Evolutionary conservation across 2,329 filamentous ascomycete species (phyloP).

Genomic region (Trichoderma sp.): DNA sequence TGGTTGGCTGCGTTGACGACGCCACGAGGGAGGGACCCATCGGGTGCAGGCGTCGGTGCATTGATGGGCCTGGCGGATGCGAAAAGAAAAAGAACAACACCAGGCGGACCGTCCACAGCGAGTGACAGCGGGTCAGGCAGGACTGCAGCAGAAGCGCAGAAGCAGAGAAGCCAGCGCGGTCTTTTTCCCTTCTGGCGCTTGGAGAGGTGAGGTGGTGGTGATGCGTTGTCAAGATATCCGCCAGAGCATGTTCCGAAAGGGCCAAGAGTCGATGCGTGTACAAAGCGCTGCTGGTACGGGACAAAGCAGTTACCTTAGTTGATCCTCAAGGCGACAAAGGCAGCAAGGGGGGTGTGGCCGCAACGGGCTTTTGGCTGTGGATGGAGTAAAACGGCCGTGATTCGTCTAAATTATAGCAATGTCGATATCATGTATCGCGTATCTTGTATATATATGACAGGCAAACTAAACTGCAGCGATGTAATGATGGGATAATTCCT

Average conservation of each 20-base stretch:
- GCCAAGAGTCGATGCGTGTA: constrained; percentile 7
- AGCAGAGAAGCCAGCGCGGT: neutral
- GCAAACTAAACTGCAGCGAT: neutral
- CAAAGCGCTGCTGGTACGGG: neutral
- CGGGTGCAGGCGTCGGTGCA: constrained; percentile 1
- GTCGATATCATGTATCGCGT: neutral
- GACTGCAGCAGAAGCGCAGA: constrained; percentile 22
- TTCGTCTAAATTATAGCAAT: neutral
- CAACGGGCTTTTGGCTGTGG: neutral
- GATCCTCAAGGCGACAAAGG: neutral
- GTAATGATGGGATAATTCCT: neutral
- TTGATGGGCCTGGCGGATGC: neutral
- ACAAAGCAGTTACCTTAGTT: neutral
- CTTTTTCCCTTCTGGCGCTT: neutral
- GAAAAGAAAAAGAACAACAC: neutral
- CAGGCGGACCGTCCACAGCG: constrained; percentile 8
- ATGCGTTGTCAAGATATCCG: constrained; percentile 51
- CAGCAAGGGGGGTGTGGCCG: neutral
- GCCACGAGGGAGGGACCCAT: constrained; percentile 15
- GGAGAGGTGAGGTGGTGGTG: constrained; percentile 34
- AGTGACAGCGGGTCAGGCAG: constrained; percentile 31
- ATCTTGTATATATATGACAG: neutral
- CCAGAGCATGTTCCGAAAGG: constrained; percentile 34
- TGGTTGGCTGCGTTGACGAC: constrained; percentile 19
- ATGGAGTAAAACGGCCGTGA: neutral